A percentile compares a stretch with the other conserved stretches of the same genome.
Evolutionary conservation across 1,284 basidiomycete genomes (phyloP).

Genomic region (Ganoderma lucidum): DNA sequence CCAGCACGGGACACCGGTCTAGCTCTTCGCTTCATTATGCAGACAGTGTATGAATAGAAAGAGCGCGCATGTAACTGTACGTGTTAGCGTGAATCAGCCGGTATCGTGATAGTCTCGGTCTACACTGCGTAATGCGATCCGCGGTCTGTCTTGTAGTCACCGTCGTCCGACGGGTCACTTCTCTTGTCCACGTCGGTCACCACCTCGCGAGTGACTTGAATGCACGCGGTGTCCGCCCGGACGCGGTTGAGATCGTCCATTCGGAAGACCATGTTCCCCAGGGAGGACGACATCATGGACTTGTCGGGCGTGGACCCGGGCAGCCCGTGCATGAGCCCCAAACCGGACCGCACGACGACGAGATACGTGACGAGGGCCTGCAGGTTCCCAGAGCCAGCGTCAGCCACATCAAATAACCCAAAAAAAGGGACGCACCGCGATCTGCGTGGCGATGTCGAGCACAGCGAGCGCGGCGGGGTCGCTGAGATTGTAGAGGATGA

Average conservation of each 20-base stretch:
- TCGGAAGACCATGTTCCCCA: not conserved
- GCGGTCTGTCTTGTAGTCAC: not conserved
- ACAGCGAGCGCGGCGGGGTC: conserved; percentile 4
- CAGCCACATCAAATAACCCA: not conserved
- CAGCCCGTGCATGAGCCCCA: conserved; percentile 18
- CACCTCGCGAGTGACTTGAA: conserved; percentile 2
- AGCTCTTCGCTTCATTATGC: not conserved
- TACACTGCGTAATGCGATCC: conserved; percentile 1
- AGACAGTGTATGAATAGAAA: not conserved
- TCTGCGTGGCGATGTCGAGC: conserved; percentile 16
- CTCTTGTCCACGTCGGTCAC: not conserved
- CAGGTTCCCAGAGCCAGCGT: not conserved
- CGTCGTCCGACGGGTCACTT: not conserved
- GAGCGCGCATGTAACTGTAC: not conserved
- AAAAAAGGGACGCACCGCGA: conserved; percentile 12
- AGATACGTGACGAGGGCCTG: conserved; percentile 17
- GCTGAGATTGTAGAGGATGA: conserved; percentile 2
- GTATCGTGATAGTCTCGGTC: not conserved
- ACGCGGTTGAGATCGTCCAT: not conserved
- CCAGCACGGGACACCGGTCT: not conserved
- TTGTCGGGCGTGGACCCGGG: not conserved
- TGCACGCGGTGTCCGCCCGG: not conserved
- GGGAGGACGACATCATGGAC: not conserved
- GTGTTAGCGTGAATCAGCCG: not conserved
- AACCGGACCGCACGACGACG: conserved; percentile 20